These are phyloP conservation scores for Globisporangium canariense DNA, from an alignment of 352 stramenopile species.

Conservation along the genomic window DNA sequence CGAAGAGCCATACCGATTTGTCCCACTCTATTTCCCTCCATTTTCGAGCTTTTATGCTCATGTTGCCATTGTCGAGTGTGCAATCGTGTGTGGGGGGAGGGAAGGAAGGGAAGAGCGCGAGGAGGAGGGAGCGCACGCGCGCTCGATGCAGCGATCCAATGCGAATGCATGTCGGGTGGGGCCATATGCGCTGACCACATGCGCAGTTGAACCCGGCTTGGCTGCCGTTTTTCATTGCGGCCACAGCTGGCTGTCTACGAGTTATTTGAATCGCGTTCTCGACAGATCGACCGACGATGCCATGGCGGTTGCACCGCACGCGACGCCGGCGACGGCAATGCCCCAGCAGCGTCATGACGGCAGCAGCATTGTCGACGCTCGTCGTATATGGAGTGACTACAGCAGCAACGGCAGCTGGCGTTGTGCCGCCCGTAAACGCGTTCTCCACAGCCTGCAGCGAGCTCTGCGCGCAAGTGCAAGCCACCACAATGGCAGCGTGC, in stretches of 20 bases:
- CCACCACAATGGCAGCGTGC: background rate
- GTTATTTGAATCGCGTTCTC: background rate
- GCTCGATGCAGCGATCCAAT: background rate
- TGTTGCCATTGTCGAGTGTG: background rate
- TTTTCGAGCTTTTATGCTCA: background rate
- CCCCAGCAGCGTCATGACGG: background rate
- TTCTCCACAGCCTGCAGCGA: slow-evolving; percentile 10
- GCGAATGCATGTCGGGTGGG: too few relatives aligned
- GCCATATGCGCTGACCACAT: background rate
- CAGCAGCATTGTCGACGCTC: background rate
- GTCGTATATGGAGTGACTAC: background rate
- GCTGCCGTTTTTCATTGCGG: background rate
- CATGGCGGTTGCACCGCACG: slow-evolving; percentile 3
- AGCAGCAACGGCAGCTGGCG: background rate
- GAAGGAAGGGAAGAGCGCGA: background rate
- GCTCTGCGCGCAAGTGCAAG: slow-evolving; percentile 4
- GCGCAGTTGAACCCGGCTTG: background rate
- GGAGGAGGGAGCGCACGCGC: background rate
- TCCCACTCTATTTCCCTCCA: background rate
- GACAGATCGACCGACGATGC: slow-evolving; percentile 8
- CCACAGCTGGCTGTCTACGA: background rate
- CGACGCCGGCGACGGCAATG: background rate
- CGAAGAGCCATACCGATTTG: background rate
- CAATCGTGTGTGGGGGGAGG: background rate
- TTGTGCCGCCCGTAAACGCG: background rate